These are phyloP conservation scores for Talaromyces rugulosus DNA, from an alignment of 2,329 filamentous ascomycete species.

Conservation along the genomic window DNA sequence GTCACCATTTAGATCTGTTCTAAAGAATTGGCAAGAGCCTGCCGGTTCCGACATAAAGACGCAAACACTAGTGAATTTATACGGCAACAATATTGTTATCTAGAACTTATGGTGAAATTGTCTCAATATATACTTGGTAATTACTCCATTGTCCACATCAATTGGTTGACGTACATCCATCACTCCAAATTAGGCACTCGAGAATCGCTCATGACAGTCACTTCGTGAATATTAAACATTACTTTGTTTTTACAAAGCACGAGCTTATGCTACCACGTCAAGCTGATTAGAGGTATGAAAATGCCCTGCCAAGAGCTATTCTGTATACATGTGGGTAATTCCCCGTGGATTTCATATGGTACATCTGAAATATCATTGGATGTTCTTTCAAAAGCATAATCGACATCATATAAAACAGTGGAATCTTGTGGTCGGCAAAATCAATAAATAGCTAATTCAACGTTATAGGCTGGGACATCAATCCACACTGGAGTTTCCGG, in stretches of 20 bases:
- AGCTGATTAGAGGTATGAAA: neutral
- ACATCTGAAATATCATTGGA: neutral
- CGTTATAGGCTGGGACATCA: neutral
- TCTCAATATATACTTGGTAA: no score
- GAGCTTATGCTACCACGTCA: neutral
- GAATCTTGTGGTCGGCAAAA: neutral
- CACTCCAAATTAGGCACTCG: neutral
- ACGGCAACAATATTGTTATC: neutral
- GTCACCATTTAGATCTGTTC: neutral
- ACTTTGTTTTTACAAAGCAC: neutral
- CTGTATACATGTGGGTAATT: neutral
- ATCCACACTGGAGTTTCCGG: neutral
- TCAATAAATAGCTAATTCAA: neutral
- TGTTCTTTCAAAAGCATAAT: neutral
- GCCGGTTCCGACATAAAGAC: no score
- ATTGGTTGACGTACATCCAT: no score
- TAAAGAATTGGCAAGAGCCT: neutral
- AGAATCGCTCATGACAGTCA: neutral
- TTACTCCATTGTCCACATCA: no score
- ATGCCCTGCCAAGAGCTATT: neutral
- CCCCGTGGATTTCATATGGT: neutral
- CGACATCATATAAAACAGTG: neutral
- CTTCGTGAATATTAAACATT: neutral
- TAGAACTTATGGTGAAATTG: neutral
- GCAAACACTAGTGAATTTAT: neutral